phyloP scores from a whole-genome alignment of 768 basidiomycete genomes.

The Suillus decipiens region DNA sequence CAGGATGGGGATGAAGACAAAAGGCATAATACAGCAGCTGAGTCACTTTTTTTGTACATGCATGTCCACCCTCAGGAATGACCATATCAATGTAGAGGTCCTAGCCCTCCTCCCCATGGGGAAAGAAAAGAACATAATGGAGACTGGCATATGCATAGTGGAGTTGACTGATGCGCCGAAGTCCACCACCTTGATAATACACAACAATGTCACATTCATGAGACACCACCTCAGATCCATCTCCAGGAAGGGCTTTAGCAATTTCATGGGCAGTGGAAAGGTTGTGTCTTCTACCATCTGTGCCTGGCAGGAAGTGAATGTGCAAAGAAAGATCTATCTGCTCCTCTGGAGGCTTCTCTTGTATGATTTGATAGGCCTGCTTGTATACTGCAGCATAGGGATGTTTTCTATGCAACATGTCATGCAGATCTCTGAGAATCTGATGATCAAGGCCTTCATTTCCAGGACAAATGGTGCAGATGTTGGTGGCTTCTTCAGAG shows the following conservation, averaged over 20 bases:
- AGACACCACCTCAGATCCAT: too few relatives aligned
- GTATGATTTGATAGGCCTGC: conserved; percentile 36
- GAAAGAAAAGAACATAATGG: conserved; percentile 48
- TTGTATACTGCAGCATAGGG: conserved; percentile 33
- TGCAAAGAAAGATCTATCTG: conserved; percentile 15
- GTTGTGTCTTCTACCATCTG: conserved; percentile 43
- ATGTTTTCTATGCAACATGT: conserved; percentile 21
- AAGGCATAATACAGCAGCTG: conserved; percentile 32
- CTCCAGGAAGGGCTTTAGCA: conserved; percentile 44
- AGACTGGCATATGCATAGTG: conserved; percentile 39
- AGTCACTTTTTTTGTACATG: conserved; percentile 25
- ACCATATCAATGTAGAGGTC: conserved; percentile 23
- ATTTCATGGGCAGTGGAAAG: conserved; percentile 44
- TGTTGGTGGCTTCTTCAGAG: conserved; percentile 33
- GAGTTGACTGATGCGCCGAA: conserved; percentile 35
- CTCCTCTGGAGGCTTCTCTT: conserved; percentile 18
- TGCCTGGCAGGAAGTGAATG: conserved; percentile 10
- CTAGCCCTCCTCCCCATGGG: conserved; percentile 41
- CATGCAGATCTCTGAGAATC: conserved; percentile 29
- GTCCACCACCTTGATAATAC: conserved; percentile 16
- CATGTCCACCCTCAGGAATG: neutral
- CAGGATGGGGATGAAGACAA: conserved; percentile 30
- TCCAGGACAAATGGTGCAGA: conserved; percentile 11
- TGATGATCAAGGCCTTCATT: conserved; percentile 26
- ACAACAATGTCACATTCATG: conserved; percentile 46